A percentile compares a stretch with the other conserved stretches of the same genome.
Conservation (phyloP, 2,329 filamentous ascomycete species). For the Exophiala sideris region DNA sequence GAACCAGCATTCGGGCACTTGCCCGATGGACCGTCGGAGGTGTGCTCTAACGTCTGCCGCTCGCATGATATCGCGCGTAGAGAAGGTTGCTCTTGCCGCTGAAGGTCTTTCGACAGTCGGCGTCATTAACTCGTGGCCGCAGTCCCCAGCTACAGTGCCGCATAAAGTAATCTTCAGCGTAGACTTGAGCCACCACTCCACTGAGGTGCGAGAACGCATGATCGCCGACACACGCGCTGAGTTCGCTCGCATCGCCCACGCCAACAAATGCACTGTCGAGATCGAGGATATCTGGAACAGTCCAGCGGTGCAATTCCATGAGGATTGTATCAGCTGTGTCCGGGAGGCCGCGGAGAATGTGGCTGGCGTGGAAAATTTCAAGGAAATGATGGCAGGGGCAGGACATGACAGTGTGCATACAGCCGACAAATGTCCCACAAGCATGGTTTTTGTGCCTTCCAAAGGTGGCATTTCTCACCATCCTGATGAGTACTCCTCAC, state of each 20-base stretch:
- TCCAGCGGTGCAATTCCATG: slow-evolving; percentile 60
- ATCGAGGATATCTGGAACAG: slow-evolving; percentile 8
- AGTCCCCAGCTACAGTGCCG: slow-evolving; percentile 60
- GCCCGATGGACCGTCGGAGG: slow-evolving; percentile 61
- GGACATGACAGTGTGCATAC: slow-evolving; percentile 64
- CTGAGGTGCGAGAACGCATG: slow-evolving; percentile 15
- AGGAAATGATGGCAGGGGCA: slow-evolving; percentile 60
- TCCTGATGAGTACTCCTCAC: too few relatives aligned
- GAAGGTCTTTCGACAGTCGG: slow-evolving; percentile 66
- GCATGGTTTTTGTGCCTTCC: slow-evolving; percentile 66
- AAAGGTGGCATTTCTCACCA: too few relatives aligned
- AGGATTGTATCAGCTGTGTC: slow-evolving; percentile 64
- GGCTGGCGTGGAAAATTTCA: slow-evolving; percentile 32
- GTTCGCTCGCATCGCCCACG: slow-evolving; percentile 8
- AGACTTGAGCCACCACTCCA: slow-evolving; percentile 24
- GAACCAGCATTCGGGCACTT: slow-evolving; percentile 73
- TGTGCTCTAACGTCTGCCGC: slow-evolving; percentile 67
- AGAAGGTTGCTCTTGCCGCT: slow-evolving; percentile 60
- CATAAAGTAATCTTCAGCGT: slow-evolving; percentile 19
- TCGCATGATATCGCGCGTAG: slow-evolving; percentile 64
- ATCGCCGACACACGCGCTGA: slow-evolving; percentile 7
- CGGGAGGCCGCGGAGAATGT: slow-evolving; percentile 57
- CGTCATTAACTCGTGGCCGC: slow-evolving; percentile 64
- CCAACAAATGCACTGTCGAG: slow-evolving; percentile 10
- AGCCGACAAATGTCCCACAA: slow-evolving; percentile 58